These are phyloP conservation scores for Mortierella sp. DNA, from an alignment of 371 early-diverging fungal species.

Conservation along the genomic window DNA sequence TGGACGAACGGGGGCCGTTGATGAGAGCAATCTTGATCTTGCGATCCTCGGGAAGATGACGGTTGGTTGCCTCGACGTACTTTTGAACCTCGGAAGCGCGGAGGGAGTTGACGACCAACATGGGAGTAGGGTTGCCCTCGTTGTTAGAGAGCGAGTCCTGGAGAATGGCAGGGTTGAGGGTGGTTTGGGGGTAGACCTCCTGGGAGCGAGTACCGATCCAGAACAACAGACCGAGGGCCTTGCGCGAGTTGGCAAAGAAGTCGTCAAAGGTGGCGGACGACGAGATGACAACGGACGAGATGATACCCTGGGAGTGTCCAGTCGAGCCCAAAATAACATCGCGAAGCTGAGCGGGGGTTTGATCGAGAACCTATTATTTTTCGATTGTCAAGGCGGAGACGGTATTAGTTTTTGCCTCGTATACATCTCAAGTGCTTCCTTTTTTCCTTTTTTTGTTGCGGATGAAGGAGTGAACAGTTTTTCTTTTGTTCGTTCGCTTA, in stretches of 20 bases:
- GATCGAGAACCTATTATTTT: conserved; percentile 57
- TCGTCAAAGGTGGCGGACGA: conserved; percentile 86
- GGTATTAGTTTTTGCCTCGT: conserved; percentile 10
- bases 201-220: conserved; percentile 93
- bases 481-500: conserved; percentile 47
- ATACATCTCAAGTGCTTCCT: neutral
- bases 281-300: conserved; percentile 91
- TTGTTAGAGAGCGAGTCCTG: conserved; percentile 91
- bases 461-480: neutral
- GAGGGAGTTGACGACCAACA: conserved; percentile 89
- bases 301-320: conserved; percentile 96
- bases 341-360: conserved; percentile 65
- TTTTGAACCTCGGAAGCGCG: conserved; percentile 81
- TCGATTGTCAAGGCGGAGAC: neutral
- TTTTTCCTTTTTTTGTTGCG: neutral
- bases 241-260: conserved; percentile 84
- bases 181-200: conserved; percentile 90
- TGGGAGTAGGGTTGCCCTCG: conserved; percentile 95
- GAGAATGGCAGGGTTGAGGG: conserved; percentile 87
- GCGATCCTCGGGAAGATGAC: conserved; percentile 84
- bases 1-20: conserved; percentile 90
- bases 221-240: conserved; percentile 91
- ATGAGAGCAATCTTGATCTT: conserved; percentile 87
- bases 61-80: conserved; percentile 89
- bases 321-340: conserved; percentile 82